A percentile compares a stretch with the other conserved stretches of the same genome.
Evolutionary conservation across 2,329 filamentous ascomycete species (phyloP).

Genomic region (Alternaria conjuncta): DNA sequence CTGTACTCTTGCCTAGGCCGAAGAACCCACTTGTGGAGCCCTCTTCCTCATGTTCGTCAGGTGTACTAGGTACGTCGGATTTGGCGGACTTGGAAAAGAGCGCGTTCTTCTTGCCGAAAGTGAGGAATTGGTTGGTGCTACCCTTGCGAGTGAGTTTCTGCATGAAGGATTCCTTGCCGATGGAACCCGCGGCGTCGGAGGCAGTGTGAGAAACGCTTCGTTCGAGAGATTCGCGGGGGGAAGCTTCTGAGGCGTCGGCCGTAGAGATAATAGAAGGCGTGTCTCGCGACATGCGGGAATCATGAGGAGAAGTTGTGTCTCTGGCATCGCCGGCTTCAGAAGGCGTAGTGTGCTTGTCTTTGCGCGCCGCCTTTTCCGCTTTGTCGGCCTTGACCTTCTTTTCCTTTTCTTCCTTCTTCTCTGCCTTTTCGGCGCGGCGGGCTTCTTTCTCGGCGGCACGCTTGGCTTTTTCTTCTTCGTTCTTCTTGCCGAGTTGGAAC

Average conservation of each 20-base stretch:
- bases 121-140: slow-evolving; percentile 54
- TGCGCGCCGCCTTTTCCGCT: slow-evolving; percentile 41
- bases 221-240: slow-evolving; percentile 51
- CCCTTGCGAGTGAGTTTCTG: slow-evolving; percentile 58
- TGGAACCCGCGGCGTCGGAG: slow-evolving; percentile 41
- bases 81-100: slow-evolving; percentile 42
- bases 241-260: slow-evolving; percentile 41
- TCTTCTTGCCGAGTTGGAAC: slow-evolving; percentile 36
- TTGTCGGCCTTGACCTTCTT: slow-evolving; percentile 47
- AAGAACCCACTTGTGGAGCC: slow-evolving; percentile 16
- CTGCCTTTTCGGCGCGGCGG: slow-evolving; percentile 37
- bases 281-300: slow-evolving; percentile 51
- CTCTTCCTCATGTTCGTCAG: slow-evolving; percentile 51
- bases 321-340: slow-evolving; percentile 30
- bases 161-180: slow-evolving; percentile 57
- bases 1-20: slow-evolving; percentile 34
- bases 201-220: slow-evolving; percentile 47
- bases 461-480: slow-evolving; percentile 44
- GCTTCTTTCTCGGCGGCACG: slow-evolving; percentile 48
- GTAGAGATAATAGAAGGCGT: slow-evolving; percentile 54
- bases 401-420: slow-evolving; percentile 47
- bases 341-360: slow-evolving; percentile 40
- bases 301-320: slow-evolving; percentile 36
- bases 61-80: slow-evolving; percentile 41
- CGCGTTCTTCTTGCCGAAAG: slow-evolving; percentile 47